Evolutionary conservation across 345 rosid species (phyloP).

Genomic region (Bruguiera sexangula): DNA sequence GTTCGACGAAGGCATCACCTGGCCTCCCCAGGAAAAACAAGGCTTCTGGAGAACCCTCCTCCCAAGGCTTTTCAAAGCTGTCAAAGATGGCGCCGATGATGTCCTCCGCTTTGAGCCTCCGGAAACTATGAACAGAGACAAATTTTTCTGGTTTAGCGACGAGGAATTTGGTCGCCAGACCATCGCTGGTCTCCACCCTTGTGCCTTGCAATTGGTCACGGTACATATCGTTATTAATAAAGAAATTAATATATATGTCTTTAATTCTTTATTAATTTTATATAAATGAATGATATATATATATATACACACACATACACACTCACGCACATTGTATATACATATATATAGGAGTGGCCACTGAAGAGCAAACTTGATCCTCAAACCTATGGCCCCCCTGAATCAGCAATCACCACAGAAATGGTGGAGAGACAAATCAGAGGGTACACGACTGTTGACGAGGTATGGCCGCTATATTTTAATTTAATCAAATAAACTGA

Average conservation of each 20-base stretch:
- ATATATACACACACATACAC: no score
- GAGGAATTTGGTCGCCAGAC: constrained; percentile 77
- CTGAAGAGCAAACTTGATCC: constrained; percentile 70
- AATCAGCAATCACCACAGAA: constrained; percentile 63
- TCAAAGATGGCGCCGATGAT: constrained; percentile 31
- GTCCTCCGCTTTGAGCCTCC: constrained; percentile 63
- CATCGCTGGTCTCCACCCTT: constrained; percentile 78
- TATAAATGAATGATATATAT: neutral
- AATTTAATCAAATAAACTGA: no score
- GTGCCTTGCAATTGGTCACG: constrained; percentile 42
- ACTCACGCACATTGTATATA: neutral
- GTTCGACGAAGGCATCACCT: constrained; percentile 54
- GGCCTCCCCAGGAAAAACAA: constrained; percentile 26
- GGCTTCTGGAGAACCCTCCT: constrained; percentile 43
- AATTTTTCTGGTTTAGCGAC: constrained; percentile 71
- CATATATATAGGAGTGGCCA: constrained; percentile 69
- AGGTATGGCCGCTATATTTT: constrained; percentile 31
- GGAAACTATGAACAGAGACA: constrained; percentile 43
- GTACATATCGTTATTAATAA: constrained; percentile 22
- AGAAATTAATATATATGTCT: no score
- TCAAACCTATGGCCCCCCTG: constrained; percentile 51
- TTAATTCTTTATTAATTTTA: no score
- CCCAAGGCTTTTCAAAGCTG: constrained; percentile 56
- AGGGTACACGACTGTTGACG: constrained; percentile 53
- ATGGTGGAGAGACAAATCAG: constrained; percentile 46